Evolutionary conservation across 148 eudicot genomes (phyloP), one percentile per base, ranked within the genome.

Genomic region (Rhododendron henanense): DNA sequence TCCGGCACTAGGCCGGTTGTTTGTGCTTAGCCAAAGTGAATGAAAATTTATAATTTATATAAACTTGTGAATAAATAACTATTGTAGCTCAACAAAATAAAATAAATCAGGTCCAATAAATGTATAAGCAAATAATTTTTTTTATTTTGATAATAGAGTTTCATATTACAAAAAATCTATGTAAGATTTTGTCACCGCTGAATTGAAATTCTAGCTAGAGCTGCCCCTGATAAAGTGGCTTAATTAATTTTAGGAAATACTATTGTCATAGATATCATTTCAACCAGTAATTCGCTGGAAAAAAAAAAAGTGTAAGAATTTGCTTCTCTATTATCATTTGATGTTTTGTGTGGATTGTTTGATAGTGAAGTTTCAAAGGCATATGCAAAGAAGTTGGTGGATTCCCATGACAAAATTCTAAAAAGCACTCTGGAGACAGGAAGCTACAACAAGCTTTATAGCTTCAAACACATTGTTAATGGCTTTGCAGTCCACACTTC

Each of bases 401-500:
- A 90, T 23, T 90, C 91, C 23, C 98, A 95, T 78, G 88, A 91
- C 71, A 80, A 93, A 81, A 89, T 97, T 47, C 92, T 97, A 18
- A 78, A 92, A 85, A 93, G 87, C 91, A 91, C 88, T 65, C 86
- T 97, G 28, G 91, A 92, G 5, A 80, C 28, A 53, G 95, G 94
- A 19, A 88, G 89, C 87, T 97, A 93, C 88, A 84, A 23, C 81
- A 95, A 93, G 92, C 89, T 97, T 77, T 96, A 93, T 57, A 94
- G 98, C 94, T 97, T 93, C 91, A 93, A 93, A 51, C 98, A 97
- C 87, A 89, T 95, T 25, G 96, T 92, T 31, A 94, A 92, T 83
- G 99, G 98, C 84, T 95, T 97, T 85, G 87, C 96, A 57, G 80
- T 97, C 83, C 98, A 97, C 88, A 94, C 96, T 21, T 90, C 98